These are phyloP conservation scores for Hypoxylon trugodes DNA, from an alignment of 495 filamentous ascomycete species.

Conservation along the genomic window DNA sequence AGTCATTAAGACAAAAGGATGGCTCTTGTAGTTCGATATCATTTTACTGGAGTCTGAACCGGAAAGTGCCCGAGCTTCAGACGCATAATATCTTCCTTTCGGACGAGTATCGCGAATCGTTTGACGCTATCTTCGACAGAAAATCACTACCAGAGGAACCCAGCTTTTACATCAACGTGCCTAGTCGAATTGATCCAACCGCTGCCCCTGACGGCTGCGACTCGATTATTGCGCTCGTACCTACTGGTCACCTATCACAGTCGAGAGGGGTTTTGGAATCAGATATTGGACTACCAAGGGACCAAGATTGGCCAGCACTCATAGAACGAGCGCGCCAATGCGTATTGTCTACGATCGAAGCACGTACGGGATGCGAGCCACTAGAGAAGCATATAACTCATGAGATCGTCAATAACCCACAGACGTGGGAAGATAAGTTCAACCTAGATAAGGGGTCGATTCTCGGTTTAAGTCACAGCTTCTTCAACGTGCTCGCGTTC, in stretches of 20 bases:
- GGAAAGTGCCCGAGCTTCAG: conserved; percentile 63
- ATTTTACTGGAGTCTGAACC: conserved; percentile 74
- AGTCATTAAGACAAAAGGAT: conserved; percentile 54
- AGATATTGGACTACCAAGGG: conserved; percentile 37
- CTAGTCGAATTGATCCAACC: conserved; percentile 67
- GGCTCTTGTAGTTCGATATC: conserved; percentile 75
- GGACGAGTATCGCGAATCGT: conserved; percentile 70
- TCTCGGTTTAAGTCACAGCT: conserved; percentile 70
- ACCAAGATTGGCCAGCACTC: conserved; percentile 66
- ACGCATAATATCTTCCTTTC: conserved; percentile 80
- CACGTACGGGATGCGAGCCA: conserved; percentile 58
- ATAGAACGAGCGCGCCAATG: conserved; percentile 59
- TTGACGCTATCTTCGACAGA: conserved; percentile 74
- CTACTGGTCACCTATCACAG: conserved; percentile 66
- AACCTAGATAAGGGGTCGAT: conserved; percentile 77
- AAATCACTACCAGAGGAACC: conserved; percentile 69
- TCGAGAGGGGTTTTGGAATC: conserved; percentile 3
- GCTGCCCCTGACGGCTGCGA: conserved; percentile 71
- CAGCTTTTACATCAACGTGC: conserved; percentile 79
- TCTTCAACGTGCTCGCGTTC: conserved; percentile 76
- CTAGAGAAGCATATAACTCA: conserved; percentile 59
- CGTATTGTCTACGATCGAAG: conserved; percentile 63
- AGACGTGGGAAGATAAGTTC: conserved; percentile 67
- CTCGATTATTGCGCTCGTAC: conserved; percentile 69
- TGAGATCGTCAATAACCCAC: conserved; percentile 69